A percentile compares a stretch with the other conserved stretches of the same genome.
Conservation (phyloP, 805 yeast genomes). For the Komagataella pastoris region DNA sequence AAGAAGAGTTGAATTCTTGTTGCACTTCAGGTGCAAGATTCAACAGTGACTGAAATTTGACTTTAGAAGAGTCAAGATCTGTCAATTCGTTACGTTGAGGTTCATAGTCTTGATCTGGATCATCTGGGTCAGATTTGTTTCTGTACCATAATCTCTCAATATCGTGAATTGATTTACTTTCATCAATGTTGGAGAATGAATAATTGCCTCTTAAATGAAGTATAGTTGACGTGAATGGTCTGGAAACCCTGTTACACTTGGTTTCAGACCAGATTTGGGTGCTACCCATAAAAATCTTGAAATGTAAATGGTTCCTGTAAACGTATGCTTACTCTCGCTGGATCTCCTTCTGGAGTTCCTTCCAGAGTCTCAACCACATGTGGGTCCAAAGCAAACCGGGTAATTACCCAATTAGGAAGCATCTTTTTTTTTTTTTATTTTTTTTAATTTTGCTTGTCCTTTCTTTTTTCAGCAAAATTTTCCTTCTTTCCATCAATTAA, state of each 20-base stretch:
- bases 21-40: not conserved
- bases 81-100: not conserved
- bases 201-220: not conserved
- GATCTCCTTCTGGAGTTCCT: not conserved
- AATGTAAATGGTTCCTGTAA: not conserved
- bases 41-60: not conserved
- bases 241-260: not conserved
- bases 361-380: not conserved
- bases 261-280: not conserved
- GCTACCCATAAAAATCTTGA: not conserved
- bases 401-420: conserved; percentile 1
- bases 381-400: not conserved
- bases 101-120: not conserved
- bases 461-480: not conserved
- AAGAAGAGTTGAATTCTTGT: not conserved
- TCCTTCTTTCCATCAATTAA: conserved; percentile 3
- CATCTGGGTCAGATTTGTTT: not conserved
- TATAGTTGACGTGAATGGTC: not conserved
- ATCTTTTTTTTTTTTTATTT: not conserved
- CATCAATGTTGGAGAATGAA: not conserved
- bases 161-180: not conserved
- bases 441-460: not conserved
- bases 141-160: not conserved
- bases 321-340: not conserved
- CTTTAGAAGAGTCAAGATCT: not conserved